Evolutionary conservation across 2,329 filamentous ascomycete species (phyloP).

Genomic region (Cladorrhinum sp.): DNA sequence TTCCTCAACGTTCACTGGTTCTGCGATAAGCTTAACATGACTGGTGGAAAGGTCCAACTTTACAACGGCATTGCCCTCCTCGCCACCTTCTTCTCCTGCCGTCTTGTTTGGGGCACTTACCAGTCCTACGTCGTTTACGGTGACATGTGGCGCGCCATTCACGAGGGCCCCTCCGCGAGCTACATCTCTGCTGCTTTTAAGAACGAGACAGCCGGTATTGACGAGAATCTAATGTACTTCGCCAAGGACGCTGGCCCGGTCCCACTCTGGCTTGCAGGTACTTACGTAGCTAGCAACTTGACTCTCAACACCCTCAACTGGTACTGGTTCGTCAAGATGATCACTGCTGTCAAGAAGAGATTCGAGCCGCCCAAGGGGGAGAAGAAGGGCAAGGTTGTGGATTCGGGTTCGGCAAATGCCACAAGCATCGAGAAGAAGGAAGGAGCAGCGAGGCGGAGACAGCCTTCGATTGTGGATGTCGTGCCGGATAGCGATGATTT

Average conservation of each 20-base stretch:
- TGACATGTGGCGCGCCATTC: conserved; percentile 64
- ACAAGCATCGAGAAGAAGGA: conserved; percentile 12
- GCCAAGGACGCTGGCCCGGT: conserved; percentile 49
- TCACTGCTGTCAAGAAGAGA: conserved; percentile 71
- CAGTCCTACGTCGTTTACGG: conserved; percentile 66
- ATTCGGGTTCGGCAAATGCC: background rate
- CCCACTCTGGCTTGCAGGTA: conserved; percentile 65
- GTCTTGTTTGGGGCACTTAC: conserved; percentile 74
- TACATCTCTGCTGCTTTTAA: conserved; percentile 34
- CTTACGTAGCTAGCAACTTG: conserved; percentile 69
- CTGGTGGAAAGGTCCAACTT: conserved; percentile 69
- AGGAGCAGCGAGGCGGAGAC: conserved; percentile 15
- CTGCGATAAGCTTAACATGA: conserved; percentile 81
- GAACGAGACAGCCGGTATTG: conserved; percentile 34
- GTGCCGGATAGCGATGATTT: conserved; percentile 30
- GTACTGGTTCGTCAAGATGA: conserved; percentile 87
- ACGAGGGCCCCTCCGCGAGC: conserved; percentile 37
- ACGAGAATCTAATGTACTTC: conserved; percentile 47
- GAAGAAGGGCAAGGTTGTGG: conserved; percentile 29
- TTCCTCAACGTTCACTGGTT: conserved; percentile 92
- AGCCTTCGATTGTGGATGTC: conserved; percentile 27
- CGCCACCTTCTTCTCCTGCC: conserved; percentile 70
- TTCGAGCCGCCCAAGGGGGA: conserved; percentile 54
- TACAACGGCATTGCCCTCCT: conserved; percentile 75
- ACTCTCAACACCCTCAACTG: conserved; percentile 74